Percentiles rank a stretch among this genome's conserved stretches.
Conservation (phyloP, 2,329 filamentous ascomycete species). For the Fusarium anguioides region DNA sequence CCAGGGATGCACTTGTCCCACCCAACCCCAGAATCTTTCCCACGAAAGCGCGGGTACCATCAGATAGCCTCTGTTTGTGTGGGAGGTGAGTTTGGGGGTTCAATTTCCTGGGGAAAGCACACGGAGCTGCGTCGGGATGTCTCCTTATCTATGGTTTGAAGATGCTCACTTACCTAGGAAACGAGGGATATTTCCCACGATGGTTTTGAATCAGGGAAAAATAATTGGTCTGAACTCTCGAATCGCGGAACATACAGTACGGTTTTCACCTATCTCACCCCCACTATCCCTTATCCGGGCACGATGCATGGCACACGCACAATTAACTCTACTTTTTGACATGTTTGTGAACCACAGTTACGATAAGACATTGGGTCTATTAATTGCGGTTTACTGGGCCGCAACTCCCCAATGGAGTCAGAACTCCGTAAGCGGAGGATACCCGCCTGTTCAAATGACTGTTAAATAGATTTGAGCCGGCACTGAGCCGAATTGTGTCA, state of each 20-base stretch:
- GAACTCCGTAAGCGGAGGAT: constrained; percentile 31
- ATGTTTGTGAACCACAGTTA: constrained; percentile 7
- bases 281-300: constrained; percentile 33
- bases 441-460: background rate
- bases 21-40: constrained; percentile 39
- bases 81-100: constrained; percentile 39
- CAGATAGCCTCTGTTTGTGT: constrained; percentile 30
- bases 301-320: constrained; percentile 21
- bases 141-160: constrained; percentile 33
- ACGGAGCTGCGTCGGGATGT: constrained; percentile 13
- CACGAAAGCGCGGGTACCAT: constrained; percentile 36
- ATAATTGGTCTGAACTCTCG: constrained; percentile 25
- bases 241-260: background rate
- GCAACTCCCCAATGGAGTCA: background rate
- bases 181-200: constrained; percentile 22
- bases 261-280: constrained; percentile 13
- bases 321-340: constrained; percentile 24
- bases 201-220: constrained; percentile 21
- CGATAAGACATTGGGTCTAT: constrained; percentile 25
- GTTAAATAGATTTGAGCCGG: constrained; percentile 13
- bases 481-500: constrained; percentile 11
- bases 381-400: constrained; percentile 8
- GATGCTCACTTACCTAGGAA: background rate
- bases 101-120: constrained; percentile 5
- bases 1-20: constrained; percentile 28